Evolutionary conservation across 805 yeast genomes (phyloP).

Genomic region (Clavispora asparagi): DNA sequence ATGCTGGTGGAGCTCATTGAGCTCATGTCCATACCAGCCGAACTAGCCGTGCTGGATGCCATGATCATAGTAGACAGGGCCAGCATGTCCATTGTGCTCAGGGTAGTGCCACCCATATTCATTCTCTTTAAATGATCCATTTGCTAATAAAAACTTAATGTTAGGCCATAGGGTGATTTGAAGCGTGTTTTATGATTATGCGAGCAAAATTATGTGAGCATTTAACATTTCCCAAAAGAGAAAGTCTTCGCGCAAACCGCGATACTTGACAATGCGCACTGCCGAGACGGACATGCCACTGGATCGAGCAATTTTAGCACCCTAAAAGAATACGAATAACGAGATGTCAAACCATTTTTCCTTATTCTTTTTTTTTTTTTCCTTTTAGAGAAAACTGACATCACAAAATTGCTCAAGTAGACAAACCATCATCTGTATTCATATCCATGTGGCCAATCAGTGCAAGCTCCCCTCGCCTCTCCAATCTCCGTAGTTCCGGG

Average conservation of each 20-base stretch:
- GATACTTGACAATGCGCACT: background rate
- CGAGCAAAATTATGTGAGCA: slow-evolving; percentile 5
- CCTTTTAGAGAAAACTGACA: background rate
- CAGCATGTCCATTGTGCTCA: slow-evolving; percentile 6
- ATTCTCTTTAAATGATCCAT: background rate
- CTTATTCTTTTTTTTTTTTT: background rate
- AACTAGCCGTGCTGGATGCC: slow-evolving; percentile 4
- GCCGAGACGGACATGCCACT: background rate
- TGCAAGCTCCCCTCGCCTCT: background rate
- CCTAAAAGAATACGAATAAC: background rate
- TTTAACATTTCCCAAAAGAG: slow-evolving; percentile 4
- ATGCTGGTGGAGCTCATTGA: slow-evolving; percentile 31
- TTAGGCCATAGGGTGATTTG: background rate
- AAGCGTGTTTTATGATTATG: background rate
- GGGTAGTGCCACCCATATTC: slow-evolving; percentile 6
- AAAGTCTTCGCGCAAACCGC: background rate
- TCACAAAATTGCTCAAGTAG: background rate
- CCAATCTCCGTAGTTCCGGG: slow-evolving; percentile 1
- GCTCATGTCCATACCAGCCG: slow-evolving; percentile 12
- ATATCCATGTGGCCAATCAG: background rate
- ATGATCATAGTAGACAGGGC: slow-evolving; percentile 6
- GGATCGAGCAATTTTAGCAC: background rate
- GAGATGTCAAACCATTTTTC: background rate
- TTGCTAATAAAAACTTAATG: background rate
- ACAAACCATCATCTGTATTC: background rate